Evolutionary conservation across 257 asterid species (phyloP).

Genomic region (Osmanthus fragrans): DNA sequence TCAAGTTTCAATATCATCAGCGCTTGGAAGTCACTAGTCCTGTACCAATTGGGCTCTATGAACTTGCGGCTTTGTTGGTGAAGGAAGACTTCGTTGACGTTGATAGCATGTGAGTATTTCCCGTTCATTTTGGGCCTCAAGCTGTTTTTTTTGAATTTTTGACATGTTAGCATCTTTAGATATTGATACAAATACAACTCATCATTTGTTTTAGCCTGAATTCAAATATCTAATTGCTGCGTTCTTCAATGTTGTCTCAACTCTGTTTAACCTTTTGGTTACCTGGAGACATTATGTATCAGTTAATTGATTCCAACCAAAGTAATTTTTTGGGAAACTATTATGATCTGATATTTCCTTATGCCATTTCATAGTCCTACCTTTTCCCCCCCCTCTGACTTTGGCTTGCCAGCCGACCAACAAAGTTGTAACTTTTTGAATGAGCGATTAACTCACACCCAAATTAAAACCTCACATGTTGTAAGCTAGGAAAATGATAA

Average conservation of each 20-base stretch:
- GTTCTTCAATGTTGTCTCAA: neutral
- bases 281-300: conserved; percentile 1
- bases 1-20: conserved; percentile 93
- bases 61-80: conserved; percentile 86
- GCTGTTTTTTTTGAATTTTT: conserved; percentile 20
- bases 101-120: conserved; percentile 79
- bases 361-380: neutral
- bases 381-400: conserved; percentile 3
- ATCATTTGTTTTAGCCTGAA: conserved; percentile 3
- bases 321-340: conserved; percentile 7
- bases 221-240: neutral
- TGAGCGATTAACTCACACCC: neutral
- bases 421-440: no score
- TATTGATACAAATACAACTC: neutral
- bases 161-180: neutral
- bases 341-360: conserved; percentile 8
- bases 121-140: conserved; percentile 16
- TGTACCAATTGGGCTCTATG: conserved; percentile 79
- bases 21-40: conserved; percentile 64
- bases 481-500: conserved; percentile 12
- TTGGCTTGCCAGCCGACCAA: conserved; percentile 8
- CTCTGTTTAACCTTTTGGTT: conserved; percentile 12
- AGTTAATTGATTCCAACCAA: neutral
- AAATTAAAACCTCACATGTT: neutral
- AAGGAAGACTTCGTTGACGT: conserved; percentile 84